Evolutionary conservation across 306 rosid genomes (phyloP).

Genomic region (Quillaja saponaria): DNA sequence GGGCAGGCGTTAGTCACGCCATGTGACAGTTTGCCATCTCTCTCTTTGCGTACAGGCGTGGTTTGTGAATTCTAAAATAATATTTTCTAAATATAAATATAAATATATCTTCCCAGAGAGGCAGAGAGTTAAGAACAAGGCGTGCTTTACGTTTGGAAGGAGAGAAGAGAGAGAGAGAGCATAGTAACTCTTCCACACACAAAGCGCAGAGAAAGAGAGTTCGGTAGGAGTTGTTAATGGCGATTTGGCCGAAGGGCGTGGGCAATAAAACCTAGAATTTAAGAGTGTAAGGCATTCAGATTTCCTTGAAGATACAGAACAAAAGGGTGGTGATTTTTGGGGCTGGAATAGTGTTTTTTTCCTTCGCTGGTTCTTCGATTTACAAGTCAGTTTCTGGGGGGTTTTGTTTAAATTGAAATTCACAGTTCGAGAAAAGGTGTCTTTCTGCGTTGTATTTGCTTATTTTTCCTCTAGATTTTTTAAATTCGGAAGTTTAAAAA

Average conservation of each 20-base stretch:
- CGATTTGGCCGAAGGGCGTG: conserved; percentile 47
- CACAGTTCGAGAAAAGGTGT: background rate
- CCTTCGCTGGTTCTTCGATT: conserved; percentile 7
- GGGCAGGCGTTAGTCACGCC: conserved; percentile 47
- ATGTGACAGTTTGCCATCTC: conserved; percentile 40
- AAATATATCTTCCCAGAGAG: conserved; percentile 28
- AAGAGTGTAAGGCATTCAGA: conserved; percentile 22
- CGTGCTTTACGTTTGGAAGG: conserved; percentile 47
- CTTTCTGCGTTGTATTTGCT: background rate
- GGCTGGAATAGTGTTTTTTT: background rate
- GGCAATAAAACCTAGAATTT: conserved; percentile 47
- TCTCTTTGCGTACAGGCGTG: conserved; percentile 29
- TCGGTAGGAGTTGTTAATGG: conserved; percentile 51
- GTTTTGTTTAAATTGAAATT: background rate
- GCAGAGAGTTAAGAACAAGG: conserved; percentile 38
- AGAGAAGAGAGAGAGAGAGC: conserved; percentile 30
- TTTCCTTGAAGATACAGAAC: conserved; percentile 10
- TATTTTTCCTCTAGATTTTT: conserved; percentile 5
- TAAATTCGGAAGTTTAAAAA: background rate
- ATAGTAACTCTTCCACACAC: conserved; percentile 24
- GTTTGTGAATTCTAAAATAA: conserved; percentile 24
- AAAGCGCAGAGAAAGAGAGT: conserved; percentile 29
- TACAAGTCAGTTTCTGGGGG: background rate
- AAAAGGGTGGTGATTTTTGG: conserved; percentile 1
- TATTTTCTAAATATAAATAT: conserved; percentile 28